These are phyloP conservation scores for Cladosporium sp. DNA, from an alignment of 2,329 filamentous ascomycete genomes.

Conservation along the genomic window DNA sequence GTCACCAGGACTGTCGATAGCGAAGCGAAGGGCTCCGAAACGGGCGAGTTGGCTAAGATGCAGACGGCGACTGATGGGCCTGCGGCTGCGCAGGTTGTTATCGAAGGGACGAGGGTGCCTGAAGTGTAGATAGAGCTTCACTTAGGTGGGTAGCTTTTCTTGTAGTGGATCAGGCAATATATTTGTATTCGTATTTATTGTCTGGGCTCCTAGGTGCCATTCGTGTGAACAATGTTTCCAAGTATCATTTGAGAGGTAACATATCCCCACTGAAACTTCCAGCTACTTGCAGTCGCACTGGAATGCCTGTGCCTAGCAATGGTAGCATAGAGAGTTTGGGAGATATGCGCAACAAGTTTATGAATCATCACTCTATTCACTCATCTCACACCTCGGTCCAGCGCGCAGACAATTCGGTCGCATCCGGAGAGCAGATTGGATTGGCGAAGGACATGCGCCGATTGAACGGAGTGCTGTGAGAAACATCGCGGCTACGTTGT, in stretches of 20 bases:
- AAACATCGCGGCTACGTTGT: background rate
- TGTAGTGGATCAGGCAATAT: background rate
- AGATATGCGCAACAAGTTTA: background rate
- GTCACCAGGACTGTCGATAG: constrained; percentile 26
- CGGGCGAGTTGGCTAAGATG: constrained; percentile 13
- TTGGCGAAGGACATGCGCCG: background rate
- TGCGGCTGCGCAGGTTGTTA: background rate
- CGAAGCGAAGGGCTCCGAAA: constrained; percentile 16
- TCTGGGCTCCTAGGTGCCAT: too few species aligned
- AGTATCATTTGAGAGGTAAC: too few species aligned
- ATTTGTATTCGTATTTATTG: background rate
- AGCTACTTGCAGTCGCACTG: background rate
- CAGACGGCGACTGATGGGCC: constrained; percentile 14
- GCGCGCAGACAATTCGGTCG: background rate
- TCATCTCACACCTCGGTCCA: background rate
- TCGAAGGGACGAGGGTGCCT: constrained; percentile 9
- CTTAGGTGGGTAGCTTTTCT: background rate
- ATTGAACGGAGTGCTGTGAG: background rate
- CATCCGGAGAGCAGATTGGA: background rate
- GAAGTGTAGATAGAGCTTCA: background rate
- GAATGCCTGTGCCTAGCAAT: background rate
- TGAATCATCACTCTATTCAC: background rate
- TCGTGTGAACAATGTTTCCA: too few species aligned
- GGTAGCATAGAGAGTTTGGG: background rate
- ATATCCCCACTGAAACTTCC: too few species aligned